phyloP scores from a whole-genome alignment of 495 filamentous ascomycete genomes.

The Xylona heveae region DNA sequence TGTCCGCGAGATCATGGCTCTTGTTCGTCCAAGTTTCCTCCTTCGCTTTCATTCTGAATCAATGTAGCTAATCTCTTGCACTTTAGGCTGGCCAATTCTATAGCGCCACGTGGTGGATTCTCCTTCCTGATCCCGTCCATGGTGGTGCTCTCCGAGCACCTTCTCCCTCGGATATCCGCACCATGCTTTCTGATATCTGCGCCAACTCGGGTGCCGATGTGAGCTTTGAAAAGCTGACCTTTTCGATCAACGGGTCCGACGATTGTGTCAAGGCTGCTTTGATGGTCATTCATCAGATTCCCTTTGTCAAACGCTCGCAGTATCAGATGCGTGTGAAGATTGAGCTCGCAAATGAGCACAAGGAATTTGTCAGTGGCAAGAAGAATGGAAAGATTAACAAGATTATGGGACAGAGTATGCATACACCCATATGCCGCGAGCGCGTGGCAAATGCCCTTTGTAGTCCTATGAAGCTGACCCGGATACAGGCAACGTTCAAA shows the following conservation, averaged over 20 bases:
- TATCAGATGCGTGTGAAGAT: slow-evolving; percentile 95
- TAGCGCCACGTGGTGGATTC: slow-evolving; percentile 87
- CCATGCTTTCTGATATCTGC: slow-evolving; percentile 88
- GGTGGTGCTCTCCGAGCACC: slow-evolving; percentile 37
- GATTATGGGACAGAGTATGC: slow-evolving; percentile 83
- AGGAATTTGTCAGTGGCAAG: slow-evolving; percentile 97
- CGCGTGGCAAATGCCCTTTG: neutral
- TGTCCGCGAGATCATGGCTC: slow-evolving; percentile 78
- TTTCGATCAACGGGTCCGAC: slow-evolving; percentile 86
- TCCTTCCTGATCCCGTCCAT: slow-evolving; percentile 47
- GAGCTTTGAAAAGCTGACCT: slow-evolving; percentile 79
- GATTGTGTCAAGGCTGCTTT: slow-evolving; percentile 87
- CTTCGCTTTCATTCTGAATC: neutral
- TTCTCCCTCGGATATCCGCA: slow-evolving; percentile 51
- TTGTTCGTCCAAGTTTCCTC: slow-evolving; percentile 30
- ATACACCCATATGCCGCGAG: neutral
- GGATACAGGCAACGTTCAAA: slow-evolving; percentile 77
- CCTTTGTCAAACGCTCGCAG: slow-evolving; percentile 66
- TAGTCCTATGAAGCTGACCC: neutral
- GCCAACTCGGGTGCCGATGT: slow-evolving; percentile 91
- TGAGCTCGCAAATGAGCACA: slow-evolving; percentile 96
- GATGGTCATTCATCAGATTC: slow-evolving; percentile 77
- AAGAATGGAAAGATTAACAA: slow-evolving; percentile 99
- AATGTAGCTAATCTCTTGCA: slow-evolving; percentile 13
- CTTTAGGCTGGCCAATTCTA: slow-evolving; percentile 85